Base-by-base conservation (phyloP, 768 basidiomycete genomes). In the Kwoniella mangroviensis region DNA sequence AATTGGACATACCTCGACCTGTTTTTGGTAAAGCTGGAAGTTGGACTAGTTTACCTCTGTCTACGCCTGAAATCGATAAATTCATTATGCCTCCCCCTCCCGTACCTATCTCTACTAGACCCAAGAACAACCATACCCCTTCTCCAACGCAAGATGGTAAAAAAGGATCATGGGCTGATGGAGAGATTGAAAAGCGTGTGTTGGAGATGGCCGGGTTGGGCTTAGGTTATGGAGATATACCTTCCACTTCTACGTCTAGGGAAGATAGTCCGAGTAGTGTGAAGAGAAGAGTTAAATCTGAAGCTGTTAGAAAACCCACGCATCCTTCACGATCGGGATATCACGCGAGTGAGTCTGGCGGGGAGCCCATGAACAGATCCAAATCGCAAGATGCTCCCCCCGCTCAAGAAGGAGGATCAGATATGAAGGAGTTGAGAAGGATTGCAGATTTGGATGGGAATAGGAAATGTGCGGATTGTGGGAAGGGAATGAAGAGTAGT, bases 201-300 rank as follows among this genome's bases (percentile, higher is more conserved):
- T 82, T 94, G 61, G 92, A 94, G 76, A 90, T 90, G 76, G 93
- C 94, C 72, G 93, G 94, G 79, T 82, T 94, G 56, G 93, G 91
- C 75, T 80, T 92, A 78, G 91, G 64, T 9, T 24, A 75, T 1
- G 76, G 76, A 53, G 45, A 56, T n/a, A 54, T 28, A 49, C 19
- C 61, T 24, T 42, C 55, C 12, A 22, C 34, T 34, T 34, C 6
- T 54, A 42, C 22, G 19, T 26, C 51, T 45, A 51, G 24, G 4
- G 54, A 21, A 21, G 61, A 65, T 28, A 58, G 68, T 53, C 56
- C 61, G 11, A 45, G 51, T 22, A 52, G 64, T 51, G 28, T 54
- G 49, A 65, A 69, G 34, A 28, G 68, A 19, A 53, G 75, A 54
- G 70, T 79, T 4, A 59, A 71, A 22, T 74, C 74, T 40, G 76